Evolutionary conservation across 1,284 basidiomycete species (phyloP).

Genomic region (Ganoderma boninense): DNA sequence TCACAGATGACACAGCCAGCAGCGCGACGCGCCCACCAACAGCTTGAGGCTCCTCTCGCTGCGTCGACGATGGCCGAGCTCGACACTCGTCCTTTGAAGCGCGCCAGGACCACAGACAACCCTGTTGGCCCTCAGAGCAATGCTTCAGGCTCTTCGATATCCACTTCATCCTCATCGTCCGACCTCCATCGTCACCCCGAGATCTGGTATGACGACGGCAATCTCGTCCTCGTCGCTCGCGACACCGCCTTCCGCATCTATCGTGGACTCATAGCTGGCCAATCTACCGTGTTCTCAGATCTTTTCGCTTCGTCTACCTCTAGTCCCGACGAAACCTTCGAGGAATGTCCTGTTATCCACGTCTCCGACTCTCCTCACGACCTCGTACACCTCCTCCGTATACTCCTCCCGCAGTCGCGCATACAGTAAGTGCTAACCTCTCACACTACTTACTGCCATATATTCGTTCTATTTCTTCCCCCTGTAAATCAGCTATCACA

Average conservation of each 20-base stretch:
- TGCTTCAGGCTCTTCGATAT: neutral
- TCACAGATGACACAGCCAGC: neutral
- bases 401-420: neutral
- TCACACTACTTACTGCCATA: neutral
- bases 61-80: neutral
- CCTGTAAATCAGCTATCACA: neutral
- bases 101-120: neutral
- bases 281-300: constrained; percentile 30
- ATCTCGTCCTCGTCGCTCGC: constrained; percentile 29
- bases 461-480: neutral
- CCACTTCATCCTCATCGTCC: neutral
- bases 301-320: constrained; percentile 31
- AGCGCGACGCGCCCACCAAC: neutral
- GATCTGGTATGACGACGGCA: constrained; percentile 32
- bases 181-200: neutral
- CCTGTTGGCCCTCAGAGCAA: neutral
- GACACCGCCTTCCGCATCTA: constrained; percentile 28
- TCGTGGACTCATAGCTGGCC: constrained; percentile 25
- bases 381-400: constrained; percentile 16
- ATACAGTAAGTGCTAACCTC: neutral
- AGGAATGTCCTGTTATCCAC: constrained; percentile 27
- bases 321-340: constrained; percentile 8
- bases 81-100: neutral
- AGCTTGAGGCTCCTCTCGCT: no score
- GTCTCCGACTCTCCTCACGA: constrained; percentile 25